These are phyloP conservation scores for Metrosideros polymorpha DNA, from an alignment of 441 rosid genomes.

Conservation along the genomic window DNA sequence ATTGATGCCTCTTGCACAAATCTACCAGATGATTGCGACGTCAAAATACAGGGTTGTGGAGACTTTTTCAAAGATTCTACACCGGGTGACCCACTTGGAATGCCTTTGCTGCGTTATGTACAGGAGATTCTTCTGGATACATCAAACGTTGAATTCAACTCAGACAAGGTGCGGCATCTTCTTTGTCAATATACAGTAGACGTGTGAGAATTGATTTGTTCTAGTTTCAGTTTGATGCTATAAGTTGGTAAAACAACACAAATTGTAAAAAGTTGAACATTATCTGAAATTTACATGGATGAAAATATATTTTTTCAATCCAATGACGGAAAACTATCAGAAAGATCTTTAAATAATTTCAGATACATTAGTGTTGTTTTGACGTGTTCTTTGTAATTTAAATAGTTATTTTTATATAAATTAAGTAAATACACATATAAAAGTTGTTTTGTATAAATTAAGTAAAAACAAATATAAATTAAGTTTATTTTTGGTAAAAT, in stretches of 20 bases:
- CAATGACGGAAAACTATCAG: not conserved
- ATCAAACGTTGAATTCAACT: not conserved
- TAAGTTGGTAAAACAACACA: accelerated
- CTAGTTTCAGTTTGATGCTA: not conserved
- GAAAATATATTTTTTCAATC: not conserved
- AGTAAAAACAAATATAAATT: too few species aligned
- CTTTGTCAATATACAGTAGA: not conserved
- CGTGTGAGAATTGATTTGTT: not conserved
- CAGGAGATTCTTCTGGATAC: not conserved
- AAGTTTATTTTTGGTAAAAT: not conserved
- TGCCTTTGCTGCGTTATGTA: not conserved
- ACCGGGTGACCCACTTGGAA: accelerated
- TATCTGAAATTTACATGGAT: not conserved
- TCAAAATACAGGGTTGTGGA: not conserved
- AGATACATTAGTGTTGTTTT: not conserved
- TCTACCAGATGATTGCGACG: not conserved
- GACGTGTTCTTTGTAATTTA: not conserved
- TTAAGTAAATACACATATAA: not conserved
- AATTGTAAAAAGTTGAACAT: accelerated
- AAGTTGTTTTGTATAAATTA: too few species aligned
- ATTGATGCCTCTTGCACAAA: not conserved
- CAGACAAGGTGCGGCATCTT: not conserved
- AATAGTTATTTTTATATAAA: not conserved
- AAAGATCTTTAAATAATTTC: not conserved
- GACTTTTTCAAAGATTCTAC: not conserved